Conservation (phyloP, 768 basidiomycete species). For the Phylloporus arenicola region DNA sequence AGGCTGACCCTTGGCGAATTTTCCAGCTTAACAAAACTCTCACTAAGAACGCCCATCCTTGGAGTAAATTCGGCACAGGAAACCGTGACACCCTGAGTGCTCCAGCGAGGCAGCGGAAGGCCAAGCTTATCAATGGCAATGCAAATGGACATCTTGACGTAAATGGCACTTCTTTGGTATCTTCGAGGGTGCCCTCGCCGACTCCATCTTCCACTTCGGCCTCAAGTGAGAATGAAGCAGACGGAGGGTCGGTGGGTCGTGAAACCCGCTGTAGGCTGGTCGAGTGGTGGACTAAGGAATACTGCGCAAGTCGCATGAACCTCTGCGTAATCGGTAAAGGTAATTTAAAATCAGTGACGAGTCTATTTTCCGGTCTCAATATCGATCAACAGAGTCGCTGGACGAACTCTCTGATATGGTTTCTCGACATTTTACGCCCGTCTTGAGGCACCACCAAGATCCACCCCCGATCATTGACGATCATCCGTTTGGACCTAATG, state of each 20-base stretch:
- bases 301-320: slow-evolving; percentile 79
- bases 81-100: slow-evolving; percentile 67
- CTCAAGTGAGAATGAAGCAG: slow-evolving; percentile 58
- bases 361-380: neutral
- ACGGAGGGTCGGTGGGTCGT: slow-evolving; percentile 72
- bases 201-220: slow-evolving; percentile 50
- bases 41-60: slow-evolving; percentile 71
- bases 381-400: slow-evolving; percentile 52
- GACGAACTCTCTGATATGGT: slow-evolving; percentile 64
- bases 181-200: slow-evolving; percentile 56
- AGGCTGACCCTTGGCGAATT: slow-evolving; percentile 86
- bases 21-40: slow-evolving; percentile 92
- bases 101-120: slow-evolving; percentile 53
- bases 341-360: slow-evolving; percentile 20
- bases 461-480: slow-evolving; percentile 59
- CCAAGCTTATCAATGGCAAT: slow-evolving; percentile 28
- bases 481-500: slow-evolving; percentile 69
- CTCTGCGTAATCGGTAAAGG: slow-evolving; percentile 78
- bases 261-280: slow-evolving; percentile 74
- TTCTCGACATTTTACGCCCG: slow-evolving; percentile 64
- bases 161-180: slow-evolving; percentile 37
- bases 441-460: slow-evolving; percentile 57
- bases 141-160: slow-evolving; percentile 21
- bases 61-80: slow-evolving; percentile 90
- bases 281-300: slow-evolving; percentile 81